These are phyloP conservation scores for Zea mays DNA, from an alignment of 176 grass and related monocot species.

Conservation along the genomic window Zm-B73-REFERENCE-NAM-5.0 NC_050097.1:167387001-167387500, in stretches of 20 bases:
- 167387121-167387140: slow-evolving; percentile 25
- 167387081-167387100: slow-evolving; percentile 10
- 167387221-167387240: slow-evolving; percentile 91
- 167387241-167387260: slow-evolving; percentile 43
- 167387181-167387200: slow-evolving; percentile 93
- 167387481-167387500: slow-evolving; percentile 38
- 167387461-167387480: slow-evolving; percentile 42
- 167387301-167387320: slow-evolving; percentile 72
- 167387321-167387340: slow-evolving; percentile 73
- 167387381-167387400: slow-evolving; percentile 51
- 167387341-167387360: slow-evolving; percentile 64
- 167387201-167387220: slow-evolving; percentile 96
- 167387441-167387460: slow-evolving; percentile 49
- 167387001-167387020: slow-evolving; percentile 5
- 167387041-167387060: background rate
- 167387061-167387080: background rate
- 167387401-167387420: slow-evolving; percentile 65
- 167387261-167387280: slow-evolving; percentile 47
- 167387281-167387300: slow-evolving; percentile 87
- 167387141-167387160: slow-evolving; percentile 56
- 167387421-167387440: slow-evolving; percentile 39
- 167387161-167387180: slow-evolving; percentile 98
- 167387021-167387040: slow-evolving; percentile 15
- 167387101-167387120: slow-evolving; percentile 18
- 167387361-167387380: slow-evolving; percentile 58